Evolutionary conservation across 176 grass and related monocot genomes (phyloP).

Genomic region (Melocanna baccifera): DNA sequence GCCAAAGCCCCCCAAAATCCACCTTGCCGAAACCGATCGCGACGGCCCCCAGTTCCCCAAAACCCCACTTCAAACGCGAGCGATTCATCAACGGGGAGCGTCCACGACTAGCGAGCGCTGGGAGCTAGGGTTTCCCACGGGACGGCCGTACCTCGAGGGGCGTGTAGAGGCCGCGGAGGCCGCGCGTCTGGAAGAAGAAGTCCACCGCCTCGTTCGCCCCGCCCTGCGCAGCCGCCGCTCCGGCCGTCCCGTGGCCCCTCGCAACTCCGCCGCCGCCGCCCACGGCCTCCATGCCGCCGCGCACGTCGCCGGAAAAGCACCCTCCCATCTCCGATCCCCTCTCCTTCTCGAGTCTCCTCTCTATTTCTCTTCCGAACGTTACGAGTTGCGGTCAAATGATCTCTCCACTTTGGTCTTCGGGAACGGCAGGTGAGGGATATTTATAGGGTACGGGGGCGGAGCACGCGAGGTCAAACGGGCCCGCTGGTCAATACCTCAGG

Average conservation of each 20-base stretch:
- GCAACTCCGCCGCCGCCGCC: slow-evolving; percentile 28
- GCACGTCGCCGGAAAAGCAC: slow-evolving; percentile 73
- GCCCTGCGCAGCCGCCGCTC: not conserved
- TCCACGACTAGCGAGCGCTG: not conserved
- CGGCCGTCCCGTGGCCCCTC: not conserved
- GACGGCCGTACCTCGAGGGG: slow-evolving; percentile 60
- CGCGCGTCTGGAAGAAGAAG: slow-evolving; percentile 60
- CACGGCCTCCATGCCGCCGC: slow-evolving; percentile 76
- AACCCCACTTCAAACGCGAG: not conserved
- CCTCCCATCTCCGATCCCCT: slow-evolving; percentile 43
- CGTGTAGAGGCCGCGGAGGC: slow-evolving; percentile 69
- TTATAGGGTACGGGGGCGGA: too few relatives aligned
- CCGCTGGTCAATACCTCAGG: too few relatives aligned
- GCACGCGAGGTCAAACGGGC: too few relatives aligned
- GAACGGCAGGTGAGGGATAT: too few relatives aligned
- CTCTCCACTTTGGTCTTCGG: not conserved
- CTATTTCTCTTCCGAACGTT: not conserved
- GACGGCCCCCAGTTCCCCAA: not conserved
- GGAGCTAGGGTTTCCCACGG: not conserved
- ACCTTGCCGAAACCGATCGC: not conserved
- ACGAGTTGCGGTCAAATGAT: not conserved
- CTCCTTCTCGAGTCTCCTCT: too few relatives aligned
- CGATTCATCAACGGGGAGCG: not conserved
- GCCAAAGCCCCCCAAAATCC: not conserved
- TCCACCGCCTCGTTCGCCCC: slow-evolving; percentile 65